A percentile compares a stretch with the other conserved stretches of the same genome.
Conservation (phyloP, 768 basidiomycete species). For the Pisolithus albus region DNA sequence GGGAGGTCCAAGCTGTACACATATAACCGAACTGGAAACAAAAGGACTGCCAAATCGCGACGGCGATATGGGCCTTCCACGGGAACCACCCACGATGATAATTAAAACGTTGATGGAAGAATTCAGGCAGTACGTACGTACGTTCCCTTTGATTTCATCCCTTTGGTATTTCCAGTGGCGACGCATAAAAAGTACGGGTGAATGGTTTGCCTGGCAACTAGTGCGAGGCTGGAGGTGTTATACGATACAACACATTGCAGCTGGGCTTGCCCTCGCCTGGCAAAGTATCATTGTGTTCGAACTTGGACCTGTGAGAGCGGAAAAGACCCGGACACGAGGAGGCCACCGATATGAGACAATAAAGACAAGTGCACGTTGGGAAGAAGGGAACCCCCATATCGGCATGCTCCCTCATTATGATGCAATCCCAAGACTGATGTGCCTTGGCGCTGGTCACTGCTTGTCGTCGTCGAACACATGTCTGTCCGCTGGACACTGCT, state of each 20-base stretch:
- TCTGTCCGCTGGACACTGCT: constrained; percentile 26
- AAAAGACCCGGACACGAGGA: neutral
- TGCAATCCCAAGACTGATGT: neutral
- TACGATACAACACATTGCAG: neutral
- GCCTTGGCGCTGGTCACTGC: neutral
- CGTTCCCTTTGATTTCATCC: neutral
- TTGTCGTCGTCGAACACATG: constrained; percentile 2
- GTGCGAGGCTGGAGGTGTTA: neutral
- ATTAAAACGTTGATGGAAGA: neutral
- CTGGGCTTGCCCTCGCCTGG: neutral
- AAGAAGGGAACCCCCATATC: constrained; percentile 4
- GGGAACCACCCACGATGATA: neutral
- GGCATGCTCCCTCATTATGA: neutral
- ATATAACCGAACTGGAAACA: constrained; percentile 15
- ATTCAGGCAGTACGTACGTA: neutral
- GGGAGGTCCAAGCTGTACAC: neutral
- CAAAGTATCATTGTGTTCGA: neutral
- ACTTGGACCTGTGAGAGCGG: neutral
- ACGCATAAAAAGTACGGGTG: too few species aligned
- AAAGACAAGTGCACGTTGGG: constrained; percentile 3
- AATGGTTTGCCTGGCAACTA: neutral
- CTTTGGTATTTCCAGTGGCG: neutral
- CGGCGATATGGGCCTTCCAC: neutral
- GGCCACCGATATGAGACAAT: constrained; percentile 5
- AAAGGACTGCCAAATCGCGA: constrained; percentile 13